A percentile compares a stretch with the other conserved stretches of the same genome.
Evolutionary conservation across 208 protist species (phyloP).

Genomic region (Wallacemonas sp.): DNA sequence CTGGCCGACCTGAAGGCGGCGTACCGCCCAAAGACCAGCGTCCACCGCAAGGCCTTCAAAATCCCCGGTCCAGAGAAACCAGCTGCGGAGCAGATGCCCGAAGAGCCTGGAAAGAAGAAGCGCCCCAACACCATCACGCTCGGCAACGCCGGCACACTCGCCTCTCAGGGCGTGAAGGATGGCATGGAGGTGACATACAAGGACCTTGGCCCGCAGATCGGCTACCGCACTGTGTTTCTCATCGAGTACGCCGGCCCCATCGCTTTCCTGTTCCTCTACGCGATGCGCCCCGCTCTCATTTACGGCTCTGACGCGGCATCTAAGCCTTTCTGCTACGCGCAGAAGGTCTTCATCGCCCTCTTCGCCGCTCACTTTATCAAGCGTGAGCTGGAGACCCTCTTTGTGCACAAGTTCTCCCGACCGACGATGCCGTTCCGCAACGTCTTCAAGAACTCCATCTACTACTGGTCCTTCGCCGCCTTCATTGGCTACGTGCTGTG

Average conservation of each 20-base stretch:
- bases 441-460: conserved; percentile 95
- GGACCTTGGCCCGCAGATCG: conserved; percentile 93
- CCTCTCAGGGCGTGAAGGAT: conserved; percentile 65
- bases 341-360: conserved; percentile 80
- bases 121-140: conserved; percentile 58
- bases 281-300: conserved; percentile 67
- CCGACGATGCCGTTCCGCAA: conserved; percentile 95
- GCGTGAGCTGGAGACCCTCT: conserved; percentile 93
- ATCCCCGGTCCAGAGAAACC: conserved; percentile 25
- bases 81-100: conserved; percentile 22
- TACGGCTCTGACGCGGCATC: conserved; percentile 41
- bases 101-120: conserved; percentile 34
- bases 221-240: conserved; percentile 94
- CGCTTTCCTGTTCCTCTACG: conserved; percentile 89
- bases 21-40: conserved; percentile 53
- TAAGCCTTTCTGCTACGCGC: conserved; percentile 52
- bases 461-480: conserved; percentile 95
- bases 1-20: conserved; percentile 69
- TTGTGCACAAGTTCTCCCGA: conserved; percentile 95
- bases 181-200: conserved; percentile 80
- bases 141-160: conserved; percentile 37
- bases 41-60: conserved; percentile 80
- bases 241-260: conserved; percentile 95
- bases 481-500: conserved; percentile 91
- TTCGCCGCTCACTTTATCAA: conserved; percentile 94